A percentile compares a stretch with the other conserved stretches of the same genome.
Conservation (phyloP, 2,329 filamentous ascomycete genomes). For the Fusarium virguliforme region DNA sequence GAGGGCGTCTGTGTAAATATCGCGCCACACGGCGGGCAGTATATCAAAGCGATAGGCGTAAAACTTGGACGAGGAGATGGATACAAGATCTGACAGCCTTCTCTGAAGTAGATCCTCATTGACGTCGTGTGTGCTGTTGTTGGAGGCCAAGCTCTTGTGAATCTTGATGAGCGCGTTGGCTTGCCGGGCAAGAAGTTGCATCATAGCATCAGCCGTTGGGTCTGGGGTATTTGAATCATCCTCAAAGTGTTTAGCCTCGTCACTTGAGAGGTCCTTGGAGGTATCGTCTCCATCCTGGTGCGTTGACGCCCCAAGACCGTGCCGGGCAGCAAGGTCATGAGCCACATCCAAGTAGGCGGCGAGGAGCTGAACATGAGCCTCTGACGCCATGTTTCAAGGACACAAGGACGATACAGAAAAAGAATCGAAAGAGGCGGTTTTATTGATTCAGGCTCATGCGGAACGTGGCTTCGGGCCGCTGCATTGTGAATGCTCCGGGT, state of each 20-base stretch:
- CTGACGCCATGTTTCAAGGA: conserved; percentile 41
- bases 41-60: conserved; percentile 79
- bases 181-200: conserved; percentile 53
- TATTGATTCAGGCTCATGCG: not conserved
- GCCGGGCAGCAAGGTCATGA: conserved; percentile 27
- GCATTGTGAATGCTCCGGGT: not conserved
- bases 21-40: conserved; percentile 78
- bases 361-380: conserved; percentile 42
- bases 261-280: not conserved
- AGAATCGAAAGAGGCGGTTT: not conserved
- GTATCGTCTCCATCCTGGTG: not conserved
- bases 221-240: conserved; percentile 19
- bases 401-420: not conserved
- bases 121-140: not conserved
- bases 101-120: conserved; percentile 53
- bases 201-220: conserved; percentile 42
- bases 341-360: conserved; percentile 48
- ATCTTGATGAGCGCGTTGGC: conserved; percentile 48
- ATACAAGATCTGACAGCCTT: conserved; percentile 71
- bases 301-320: not conserved
- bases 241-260: not conserved
- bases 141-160: conserved; percentile 34
- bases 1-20: conserved; percentile 80
- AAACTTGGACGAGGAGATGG: conserved; percentile 75
- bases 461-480: not conserved